Base-by-base conservation (phyloP, 1,284 basidiomycete genomes). In the Ganoderma lucidum region DNA sequence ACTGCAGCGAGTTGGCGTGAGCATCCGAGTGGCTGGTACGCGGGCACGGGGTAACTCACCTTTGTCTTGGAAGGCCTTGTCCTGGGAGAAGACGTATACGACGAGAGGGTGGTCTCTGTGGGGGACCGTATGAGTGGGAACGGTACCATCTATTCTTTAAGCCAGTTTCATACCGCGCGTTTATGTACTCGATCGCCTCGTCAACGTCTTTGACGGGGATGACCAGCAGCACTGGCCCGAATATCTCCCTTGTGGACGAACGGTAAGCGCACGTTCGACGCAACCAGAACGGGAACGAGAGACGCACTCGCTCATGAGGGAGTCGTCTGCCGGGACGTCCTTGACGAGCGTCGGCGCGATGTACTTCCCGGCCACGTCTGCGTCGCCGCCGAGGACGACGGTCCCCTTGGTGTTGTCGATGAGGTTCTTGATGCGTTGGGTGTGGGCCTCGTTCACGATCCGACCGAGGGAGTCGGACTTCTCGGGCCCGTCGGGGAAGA, bases 121-220 rank as follows among this genome's bases (percentile, higher is more conserved):
- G 23, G 28, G 10, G 12, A 28, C 23, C 23, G 10, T 3, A n/a
- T 53, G 1, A 53, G 17, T 3, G 23, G 28, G 14, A 2, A 6
- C 8, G n/a, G n/a, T n/a, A 12, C 9, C 48, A n/a, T 28, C 23
- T 5, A 53, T 0, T 4, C 12, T 4, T 12, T 4, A 53, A 28
- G 10, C 12, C 12, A 28, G 10, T 14, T 6, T 10, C 23, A 0
- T 28, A 53, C 48, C 90, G 80, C 15, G 78, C 79, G 74, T 92
- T 93, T 68, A 95, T 85, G 70, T 89, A 91, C 19, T 83, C 83
- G 67, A 96, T 90, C 1, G 91, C 94, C 42, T 88, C 88, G 41
- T 94, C 91, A 15, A 94, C 66, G 68, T 86, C 77, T 64, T 91
- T 86, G n/a, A 96, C 89, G 0, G 93, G 87, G 0, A 96, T 83